phyloP scores from a whole-genome alignment of 2,329 filamentous ascomycete species.

The Xylogone sp. region DNA sequence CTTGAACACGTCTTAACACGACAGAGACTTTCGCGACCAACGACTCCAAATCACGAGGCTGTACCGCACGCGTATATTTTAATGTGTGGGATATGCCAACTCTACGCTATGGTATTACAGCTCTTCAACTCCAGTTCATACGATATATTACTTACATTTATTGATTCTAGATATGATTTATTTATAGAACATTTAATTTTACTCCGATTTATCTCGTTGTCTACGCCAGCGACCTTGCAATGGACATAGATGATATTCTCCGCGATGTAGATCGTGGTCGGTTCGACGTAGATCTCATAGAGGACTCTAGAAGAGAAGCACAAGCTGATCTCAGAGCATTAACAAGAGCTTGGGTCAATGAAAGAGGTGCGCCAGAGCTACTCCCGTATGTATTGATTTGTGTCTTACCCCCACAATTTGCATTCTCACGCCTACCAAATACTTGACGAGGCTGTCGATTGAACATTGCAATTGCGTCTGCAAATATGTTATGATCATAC shows the following conservation, averaged over 20 bases:
- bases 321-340: conserved; percentile 73
- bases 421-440: no score
- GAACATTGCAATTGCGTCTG: no score
- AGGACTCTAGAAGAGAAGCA: conserved; percentile 71
- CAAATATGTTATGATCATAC: no score
- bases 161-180: background rate
- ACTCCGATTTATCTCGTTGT: background rate
- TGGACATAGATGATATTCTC: conserved; percentile 81
- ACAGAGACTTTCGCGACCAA: background rate
- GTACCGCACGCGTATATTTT: background rate
- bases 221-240: conserved; percentile 28
- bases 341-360: conserved; percentile 89
- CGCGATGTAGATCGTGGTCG: conserved; percentile 63
- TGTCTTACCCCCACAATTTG: no score
- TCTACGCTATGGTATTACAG: no score
- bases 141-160: no score
- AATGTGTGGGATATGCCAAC: background rate
- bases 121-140: background rate
- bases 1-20: background rate
- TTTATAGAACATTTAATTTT: background rate
- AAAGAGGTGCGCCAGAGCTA: conserved; percentile 86
- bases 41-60: background rate
- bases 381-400: conserved; percentile 56
- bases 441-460: no score
- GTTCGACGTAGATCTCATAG: conserved; percentile 42